phyloP scores from a whole-genome alignment of 108 stramenopile species.

The Thalassiosira profunda region DNA sequence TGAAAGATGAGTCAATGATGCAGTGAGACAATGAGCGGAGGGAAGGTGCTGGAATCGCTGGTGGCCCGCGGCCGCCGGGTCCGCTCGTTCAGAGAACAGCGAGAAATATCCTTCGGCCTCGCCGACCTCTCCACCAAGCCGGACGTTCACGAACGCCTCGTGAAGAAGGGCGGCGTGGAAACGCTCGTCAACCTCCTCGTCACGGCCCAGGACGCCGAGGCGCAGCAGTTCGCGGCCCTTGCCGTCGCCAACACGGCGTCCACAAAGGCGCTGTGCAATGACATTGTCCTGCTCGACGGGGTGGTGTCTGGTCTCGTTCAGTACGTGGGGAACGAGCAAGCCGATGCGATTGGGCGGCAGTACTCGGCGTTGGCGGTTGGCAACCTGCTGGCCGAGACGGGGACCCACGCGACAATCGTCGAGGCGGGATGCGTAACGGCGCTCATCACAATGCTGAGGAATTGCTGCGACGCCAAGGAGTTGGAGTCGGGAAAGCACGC shows the following conservation, averaged over 20 bases:
- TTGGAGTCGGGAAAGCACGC: slow-evolving; percentile 73
- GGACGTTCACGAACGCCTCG: slow-evolving; percentile 69
- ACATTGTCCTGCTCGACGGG: slow-evolving; percentile 45
- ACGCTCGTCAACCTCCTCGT: slow-evolving; percentile 67
- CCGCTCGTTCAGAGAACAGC: slow-evolving; percentile 70
- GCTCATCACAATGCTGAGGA: slow-evolving; percentile 63
- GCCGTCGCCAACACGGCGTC: slow-evolving; percentile 85
- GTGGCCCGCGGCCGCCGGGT: slow-evolving; percentile 89
- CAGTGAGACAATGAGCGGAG: slow-evolving; percentile 69
- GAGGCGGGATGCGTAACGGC: slow-evolving; percentile 60
- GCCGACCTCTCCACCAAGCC: slow-evolving; percentile 82
- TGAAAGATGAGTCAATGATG: too few relatives aligned
- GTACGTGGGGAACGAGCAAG: slow-evolving; percentile 48
- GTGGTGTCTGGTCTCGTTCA: slow-evolving; percentile 49
- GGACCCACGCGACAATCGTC: slow-evolving; percentile 76
- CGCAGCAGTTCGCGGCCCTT: slow-evolving; percentile 86
- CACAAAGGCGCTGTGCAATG: slow-evolving; percentile 63
- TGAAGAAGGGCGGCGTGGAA: slow-evolving; percentile 80
- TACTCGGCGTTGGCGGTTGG: slow-evolving; percentile 89
- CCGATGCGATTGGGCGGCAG: slow-evolving; percentile 67
- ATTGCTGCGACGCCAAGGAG: slow-evolving; percentile 54
- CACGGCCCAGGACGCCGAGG: slow-evolving; percentile 71
- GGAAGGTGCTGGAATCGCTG: slow-evolving; percentile 81
- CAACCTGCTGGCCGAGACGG: slow-evolving; percentile 83
- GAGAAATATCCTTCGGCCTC: slow-evolving; percentile 87